phyloP scores from a whole-genome alignment of 116 monocot genomes.

The Papilionanthe hybrid region DNA sequence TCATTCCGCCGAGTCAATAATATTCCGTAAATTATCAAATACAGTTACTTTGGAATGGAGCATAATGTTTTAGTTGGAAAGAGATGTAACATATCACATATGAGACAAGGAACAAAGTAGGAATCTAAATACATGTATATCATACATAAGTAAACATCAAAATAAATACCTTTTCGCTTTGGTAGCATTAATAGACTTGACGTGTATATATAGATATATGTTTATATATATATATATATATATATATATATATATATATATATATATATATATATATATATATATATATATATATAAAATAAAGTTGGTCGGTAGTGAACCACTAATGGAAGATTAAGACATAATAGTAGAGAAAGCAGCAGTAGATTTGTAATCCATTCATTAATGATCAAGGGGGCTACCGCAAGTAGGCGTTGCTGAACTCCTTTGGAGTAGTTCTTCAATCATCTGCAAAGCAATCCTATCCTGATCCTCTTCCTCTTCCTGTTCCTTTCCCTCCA shows the following conservation, averaged over 20 bases:
- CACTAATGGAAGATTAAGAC: not conserved
- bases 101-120: too few species aligned
- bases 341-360: not conserved
- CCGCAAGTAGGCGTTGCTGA: constrained; percentile 12
- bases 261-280: not conserved
- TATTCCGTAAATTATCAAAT: too few species aligned
- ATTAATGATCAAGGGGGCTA: not conserved
- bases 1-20: too few species aligned
- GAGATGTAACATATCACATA: too few species aligned
- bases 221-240: too few species aligned
- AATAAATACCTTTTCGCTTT: too few species aligned
- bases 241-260: not conserved
- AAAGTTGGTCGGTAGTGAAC: not conserved
- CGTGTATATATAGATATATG: not conserved
- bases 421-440: constrained; percentile 77
- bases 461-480: constrained; percentile 64
- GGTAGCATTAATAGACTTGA: too few species aligned
- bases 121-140: too few species aligned
- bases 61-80: too few species aligned
- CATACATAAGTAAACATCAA: too few species aligned
- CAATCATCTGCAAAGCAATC: constrained; percentile 94
- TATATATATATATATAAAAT: not conserved
- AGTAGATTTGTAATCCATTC: not conserved
- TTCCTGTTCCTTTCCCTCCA: constrained; percentile 57
- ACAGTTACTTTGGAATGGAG: too few species aligned